Percentiles rank a stretch among this genome's conserved stretches.
Evolutionary conservation across 768 basidiomycete species (phyloP).

Genomic region (Leccinum broughii): DNA sequence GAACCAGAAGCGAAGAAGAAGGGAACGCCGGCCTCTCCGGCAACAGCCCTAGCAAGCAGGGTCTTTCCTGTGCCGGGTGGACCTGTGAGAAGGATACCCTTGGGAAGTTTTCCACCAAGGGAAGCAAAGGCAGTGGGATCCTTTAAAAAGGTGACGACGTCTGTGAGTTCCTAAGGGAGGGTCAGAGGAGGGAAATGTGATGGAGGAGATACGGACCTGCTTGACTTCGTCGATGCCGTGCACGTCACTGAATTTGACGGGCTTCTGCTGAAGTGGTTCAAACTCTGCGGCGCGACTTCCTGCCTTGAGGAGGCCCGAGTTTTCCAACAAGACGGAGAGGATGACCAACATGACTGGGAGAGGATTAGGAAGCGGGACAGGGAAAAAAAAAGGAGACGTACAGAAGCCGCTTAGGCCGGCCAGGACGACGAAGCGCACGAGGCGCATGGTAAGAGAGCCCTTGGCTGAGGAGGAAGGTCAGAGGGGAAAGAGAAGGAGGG

Average conservation of each 20-base stretch:
- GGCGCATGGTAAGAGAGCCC: conserved; percentile 62
- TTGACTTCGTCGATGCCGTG: conserved; percentile 98
- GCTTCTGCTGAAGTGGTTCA: conserved; percentile 75
- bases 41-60: conserved; percentile 94
- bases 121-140: conserved; percentile 89
- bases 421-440: conserved; percentile 62
- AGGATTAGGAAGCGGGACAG: conserved; percentile 7
- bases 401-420: conserved; percentile 63
- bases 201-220: conserved; percentile 51
- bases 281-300: conserved; percentile 82
- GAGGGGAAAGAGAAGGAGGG: background rate
- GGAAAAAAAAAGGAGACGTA: conserved; percentile 36
- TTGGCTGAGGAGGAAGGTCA: conserved; percentile 47
- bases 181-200: background rate
- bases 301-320: conserved; percentile 89
- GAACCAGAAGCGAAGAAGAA: conserved; percentile 97
- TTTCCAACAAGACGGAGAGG: conserved; percentile 87
- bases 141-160: conserved; percentile 93
- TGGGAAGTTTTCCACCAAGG: conserved; percentile 91
- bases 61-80: conserved; percentile 83
- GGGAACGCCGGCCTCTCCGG: conserved; percentile 96
- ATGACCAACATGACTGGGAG: conserved; percentile 75
- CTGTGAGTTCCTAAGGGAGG: conserved; percentile 74
- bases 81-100: conserved; percentile 90
- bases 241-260: conserved; percentile 91